Base-by-base conservation (phyloP, 1,284 basidiomycete species). In the Puccinia hordei region DNA sequence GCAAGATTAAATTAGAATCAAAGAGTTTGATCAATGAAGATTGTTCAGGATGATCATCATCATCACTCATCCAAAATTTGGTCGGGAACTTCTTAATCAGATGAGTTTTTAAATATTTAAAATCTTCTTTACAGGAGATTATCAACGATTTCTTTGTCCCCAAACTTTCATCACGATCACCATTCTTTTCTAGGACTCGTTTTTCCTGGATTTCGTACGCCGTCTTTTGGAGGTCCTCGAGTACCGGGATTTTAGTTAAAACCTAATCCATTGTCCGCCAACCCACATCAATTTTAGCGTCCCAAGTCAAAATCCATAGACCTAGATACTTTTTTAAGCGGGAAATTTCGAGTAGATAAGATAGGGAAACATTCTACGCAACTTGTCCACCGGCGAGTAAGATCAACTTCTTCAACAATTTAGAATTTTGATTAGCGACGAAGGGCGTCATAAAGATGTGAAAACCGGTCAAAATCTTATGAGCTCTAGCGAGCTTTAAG, bases 301-400 rank as follows among this genome's bases (percentile, higher is more conserved):
- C 9, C 6, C 8, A 51, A 15, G 3, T 51, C 49, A 24, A n/a
- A n/a, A 49, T 49, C 46, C 46, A 49, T 17, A 13, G 46, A 49
- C 17, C 17, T 49, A 19, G 46, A 15, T 49, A 15, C 46, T 49
- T 49, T 49, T 10, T 3, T 12, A 24, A n/a, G n/a, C n/a, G n/a
- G n/a, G n/a, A 35, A 61, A 2, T 3, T 24, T 17, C 24, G 33
- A 17, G 33, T 10, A 61, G 33, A 61, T 17, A 2, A 61, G 59
- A 30, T 4, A 27, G 17, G n/a, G n/a, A n/a, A n/a, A n/a, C n/a
- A n/a, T n/a, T n/a, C n/a, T 35, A 61, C 71, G 15, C 71, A 73
- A 78, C 75, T 55, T 78, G 65, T 55, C 75, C 75, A 44, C 49
- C 75, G 33, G 75, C 63, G 24, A 69, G 35, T 57, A 66, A 12